A percentile compares a stretch with the other conserved stretches of the same genome.
Conservation (phyloP, 2,329 filamentous ascomycete species). For the Fusarium denticulatum region DNA sequence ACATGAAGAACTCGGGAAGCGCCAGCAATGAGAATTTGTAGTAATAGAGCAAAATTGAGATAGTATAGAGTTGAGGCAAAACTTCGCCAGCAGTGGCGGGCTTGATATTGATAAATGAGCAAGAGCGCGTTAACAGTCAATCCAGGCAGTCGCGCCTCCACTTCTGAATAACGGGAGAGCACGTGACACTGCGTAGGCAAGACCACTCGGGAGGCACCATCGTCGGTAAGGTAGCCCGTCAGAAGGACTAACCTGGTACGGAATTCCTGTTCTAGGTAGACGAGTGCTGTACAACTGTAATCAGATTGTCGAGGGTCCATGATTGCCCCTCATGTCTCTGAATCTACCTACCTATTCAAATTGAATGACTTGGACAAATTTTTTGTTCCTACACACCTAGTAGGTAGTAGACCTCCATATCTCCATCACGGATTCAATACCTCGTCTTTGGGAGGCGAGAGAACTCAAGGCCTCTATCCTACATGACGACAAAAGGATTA, state of each 20-base stretch:
- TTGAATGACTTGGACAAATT: not conserved
- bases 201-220: not conserved
- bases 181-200: conserved; percentile 36
- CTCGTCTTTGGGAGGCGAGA: not conserved
- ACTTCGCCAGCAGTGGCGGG: conserved; percentile 14
- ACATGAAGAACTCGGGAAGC: conserved; percentile 37
- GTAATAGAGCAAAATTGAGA: not conserved
- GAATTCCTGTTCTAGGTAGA: not conserved
- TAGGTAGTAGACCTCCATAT: not conserved
- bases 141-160: conserved; percentile 38
- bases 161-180: conserved; percentile 43
- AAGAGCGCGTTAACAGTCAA: conserved; percentile 33
- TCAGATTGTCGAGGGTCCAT: conserved; percentile 19
- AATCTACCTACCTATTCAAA: not conserved
- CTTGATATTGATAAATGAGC: conserved; percentile 26
- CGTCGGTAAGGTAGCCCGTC: not conserved
- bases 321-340: conserved; percentile 19
- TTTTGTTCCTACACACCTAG: not conserved
- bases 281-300: not conserved
- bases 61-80: not conserved
- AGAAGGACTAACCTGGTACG: not conserved
- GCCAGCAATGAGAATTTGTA: not conserved
- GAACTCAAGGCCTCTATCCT: not conserved
- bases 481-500: not conserved
- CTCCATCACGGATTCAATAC: not conserved